A percentile compares a stretch with the other conserved stretches of the same genome.
phyloP scores from a whole-genome alignment of 495 filamentous ascomycete species.

The Penicillium longicatenatum region DNA sequence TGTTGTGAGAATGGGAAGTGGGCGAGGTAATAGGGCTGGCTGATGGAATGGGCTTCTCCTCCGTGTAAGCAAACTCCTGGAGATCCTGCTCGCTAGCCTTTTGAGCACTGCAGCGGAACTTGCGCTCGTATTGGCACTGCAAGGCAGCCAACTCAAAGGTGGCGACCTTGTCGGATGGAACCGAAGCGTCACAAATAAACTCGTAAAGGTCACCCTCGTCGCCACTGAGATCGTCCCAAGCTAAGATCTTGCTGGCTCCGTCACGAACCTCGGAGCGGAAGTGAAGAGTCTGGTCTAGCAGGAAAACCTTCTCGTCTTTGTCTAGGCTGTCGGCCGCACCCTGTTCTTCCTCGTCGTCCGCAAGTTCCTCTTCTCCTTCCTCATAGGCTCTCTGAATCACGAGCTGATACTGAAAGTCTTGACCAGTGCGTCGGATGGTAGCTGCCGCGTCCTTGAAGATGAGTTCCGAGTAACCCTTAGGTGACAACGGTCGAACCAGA shows the following conservation, averaged over 20 bases:
- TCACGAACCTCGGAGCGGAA: conserved; percentile 82
- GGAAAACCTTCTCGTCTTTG: conserved; percentile 94
- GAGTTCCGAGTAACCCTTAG: conserved; percentile 96
- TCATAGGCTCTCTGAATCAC: conserved; percentile 96
- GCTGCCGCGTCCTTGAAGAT: conserved; percentile 98
- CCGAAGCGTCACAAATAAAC: conserved; percentile 84
- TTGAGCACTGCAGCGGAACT: conserved; percentile 75
- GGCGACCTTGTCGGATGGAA: conserved; percentile 67
- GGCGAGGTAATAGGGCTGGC: conserved; percentile 79
- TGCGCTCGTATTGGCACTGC: conserved; percentile 97
- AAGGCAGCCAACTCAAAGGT: conserved; percentile 82
- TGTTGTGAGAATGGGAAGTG: conserved; percentile 43
- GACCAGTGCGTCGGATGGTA: conserved; percentile 85
- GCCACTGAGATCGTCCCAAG: conserved; percentile 93
- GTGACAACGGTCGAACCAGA: conserved; percentile 90
- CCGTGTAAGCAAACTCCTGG: conserved; percentile 74
- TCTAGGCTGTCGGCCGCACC: conserved; percentile 67
- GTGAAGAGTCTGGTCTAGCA: conserved; percentile 88
- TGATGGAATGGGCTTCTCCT: conserved; percentile 76
- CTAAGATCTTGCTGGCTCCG: conserved; percentile 77
- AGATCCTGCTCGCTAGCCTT: conserved; percentile 82
- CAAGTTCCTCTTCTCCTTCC: conserved; percentile 91
- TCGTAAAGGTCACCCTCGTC: conserved; percentile 93
- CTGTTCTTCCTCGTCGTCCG: conserved; percentile 83
- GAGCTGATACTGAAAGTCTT: conserved; percentile 95